Conservation (phyloP, 768 basidiomycete species). For the Tricholoma matsutake region DNA sequence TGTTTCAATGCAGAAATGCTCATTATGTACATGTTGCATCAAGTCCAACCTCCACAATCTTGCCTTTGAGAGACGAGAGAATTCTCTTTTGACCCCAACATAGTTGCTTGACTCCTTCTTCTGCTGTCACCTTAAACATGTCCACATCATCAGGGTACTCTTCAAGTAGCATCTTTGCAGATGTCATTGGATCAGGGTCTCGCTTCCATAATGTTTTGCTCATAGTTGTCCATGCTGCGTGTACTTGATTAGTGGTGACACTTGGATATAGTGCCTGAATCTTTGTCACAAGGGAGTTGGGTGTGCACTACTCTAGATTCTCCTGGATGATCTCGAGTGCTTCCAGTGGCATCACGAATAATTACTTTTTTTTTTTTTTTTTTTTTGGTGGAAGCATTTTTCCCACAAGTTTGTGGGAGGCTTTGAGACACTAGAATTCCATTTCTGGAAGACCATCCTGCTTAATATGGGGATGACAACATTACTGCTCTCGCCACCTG, state of each 20-base stretch:
- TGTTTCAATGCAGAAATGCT: not conserved
- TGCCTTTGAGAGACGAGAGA: slow-evolving; percentile 9
- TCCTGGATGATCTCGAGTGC: not conserved
- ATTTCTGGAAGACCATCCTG: too few species aligned
- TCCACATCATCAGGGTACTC: slow-evolving; percentile 21
- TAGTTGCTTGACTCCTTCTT: slow-evolving; percentile 22
- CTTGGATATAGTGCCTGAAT: not conserved
- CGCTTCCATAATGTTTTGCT: slow-evolving; percentile 24
- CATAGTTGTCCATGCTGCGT: slow-evolving; percentile 23
- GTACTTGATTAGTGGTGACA: slow-evolving; percentile 20
- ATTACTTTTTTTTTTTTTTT: too few species aligned
- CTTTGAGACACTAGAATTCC: too few species aligned
- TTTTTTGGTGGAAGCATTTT: too few species aligned
- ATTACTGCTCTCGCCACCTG: too few species aligned
- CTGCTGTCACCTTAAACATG: slow-evolving; percentile 14
- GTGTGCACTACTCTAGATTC: not conserved
- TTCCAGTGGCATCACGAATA: too few species aligned
- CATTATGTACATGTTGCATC: slow-evolving; percentile 19
- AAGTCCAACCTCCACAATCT: slow-evolving; percentile 20
- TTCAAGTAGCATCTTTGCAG: slow-evolving; percentile 19
- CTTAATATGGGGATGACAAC: too few species aligned
- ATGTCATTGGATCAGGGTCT: slow-evolving; percentile 21
- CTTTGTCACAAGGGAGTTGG: not conserved
- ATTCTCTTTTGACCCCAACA: slow-evolving; percentile 23
- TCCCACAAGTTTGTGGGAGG: too few species aligned